A percentile compares a stretch with the other conserved stretches of the same genome.
Conservation (phyloP, 164 flowering plant species). For the Vitis rupestris region DNA sequence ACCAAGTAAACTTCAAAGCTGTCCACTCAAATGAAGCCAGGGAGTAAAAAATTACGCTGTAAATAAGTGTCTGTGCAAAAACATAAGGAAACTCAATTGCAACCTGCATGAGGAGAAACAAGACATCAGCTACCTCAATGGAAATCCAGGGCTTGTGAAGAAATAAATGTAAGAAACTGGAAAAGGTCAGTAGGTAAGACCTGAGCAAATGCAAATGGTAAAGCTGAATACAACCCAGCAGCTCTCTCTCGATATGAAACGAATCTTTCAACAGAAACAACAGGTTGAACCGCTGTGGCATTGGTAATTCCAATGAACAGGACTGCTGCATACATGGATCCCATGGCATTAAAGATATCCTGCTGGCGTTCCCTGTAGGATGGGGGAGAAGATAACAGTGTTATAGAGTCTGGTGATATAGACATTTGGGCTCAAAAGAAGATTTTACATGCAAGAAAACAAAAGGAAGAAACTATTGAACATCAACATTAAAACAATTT, state of each 20-base stretch:
- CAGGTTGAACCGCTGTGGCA: slow-evolving; percentile 89
- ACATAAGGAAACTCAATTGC: slow-evolving; percentile 96
- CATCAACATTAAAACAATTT: no score
- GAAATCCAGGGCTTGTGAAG: background rate
- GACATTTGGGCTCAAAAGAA: background rate
- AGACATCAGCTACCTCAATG: background rate
- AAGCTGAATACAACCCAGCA: slow-evolving; percentile 93
- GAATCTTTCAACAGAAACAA: slow-evolving; percentile 90
- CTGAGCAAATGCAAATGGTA: slow-evolving; percentile 97
- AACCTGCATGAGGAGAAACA: slow-evolving; percentile 50
- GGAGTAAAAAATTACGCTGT: slow-evolving; percentile 73
- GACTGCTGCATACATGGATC: slow-evolving; percentile 92
- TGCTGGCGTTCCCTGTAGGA: slow-evolving; percentile 72
- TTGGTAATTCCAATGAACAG: slow-evolving; percentile 90
- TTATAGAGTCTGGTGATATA: background rate
- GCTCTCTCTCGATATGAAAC: slow-evolving; percentile 98
- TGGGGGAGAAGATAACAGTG: background rate
- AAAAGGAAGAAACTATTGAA: background rate
- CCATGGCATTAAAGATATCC: slow-evolving; percentile 90
- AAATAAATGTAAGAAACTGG: background rate
- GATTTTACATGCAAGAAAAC: background rate
- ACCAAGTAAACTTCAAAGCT: slow-evolving; percentile 64
- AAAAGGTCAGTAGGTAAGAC: slow-evolving; percentile 26
- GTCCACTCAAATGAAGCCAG: slow-evolving; percentile 92
- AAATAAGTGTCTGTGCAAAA: slow-evolving; percentile 74